Evolutionary conservation across 164 flowering plant genomes (phyloP).

Genomic region (Echeveria elegans): DNA sequence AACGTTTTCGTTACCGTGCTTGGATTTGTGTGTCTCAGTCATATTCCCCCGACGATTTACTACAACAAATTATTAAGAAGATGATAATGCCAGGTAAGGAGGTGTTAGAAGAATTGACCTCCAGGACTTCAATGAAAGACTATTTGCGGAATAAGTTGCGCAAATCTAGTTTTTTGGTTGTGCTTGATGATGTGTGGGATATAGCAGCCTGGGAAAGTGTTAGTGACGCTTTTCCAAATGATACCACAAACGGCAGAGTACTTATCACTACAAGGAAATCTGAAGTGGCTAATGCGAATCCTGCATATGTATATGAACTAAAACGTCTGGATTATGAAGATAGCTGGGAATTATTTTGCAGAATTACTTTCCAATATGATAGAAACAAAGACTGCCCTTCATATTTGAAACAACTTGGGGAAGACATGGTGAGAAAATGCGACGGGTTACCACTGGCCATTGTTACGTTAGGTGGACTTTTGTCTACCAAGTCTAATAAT

Average conservation of each 20-base stretch:
- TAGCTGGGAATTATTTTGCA: slow-evolving; percentile 16
- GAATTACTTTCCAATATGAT: background rate
- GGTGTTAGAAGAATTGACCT: background rate
- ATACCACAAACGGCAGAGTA: slow-evolving; percentile 10
- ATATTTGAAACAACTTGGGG: slow-evolving; percentile 10
- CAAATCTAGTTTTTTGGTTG: slow-evolving; percentile 12
- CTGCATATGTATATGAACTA: background rate
- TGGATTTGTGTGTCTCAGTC: slow-evolving; percentile 17
- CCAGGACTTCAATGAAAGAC: background rate
- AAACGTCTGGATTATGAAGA: slow-evolving; percentile 6
- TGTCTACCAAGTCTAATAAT: slow-evolving; percentile 12
- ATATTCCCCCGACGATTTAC: background rate
- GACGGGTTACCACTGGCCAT: slow-evolving; percentile 24
- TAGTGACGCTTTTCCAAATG: slow-evolving; percentile 9
- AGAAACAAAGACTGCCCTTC: background rate
- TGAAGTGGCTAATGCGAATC: slow-evolving; percentile 10
- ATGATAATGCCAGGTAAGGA: background rate
- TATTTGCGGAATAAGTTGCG: slow-evolving; percentile 4
- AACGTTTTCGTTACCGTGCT: slow-evolving; percentile 4
- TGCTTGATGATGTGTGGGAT: slow-evolving; percentile 18
- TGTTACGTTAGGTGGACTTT: slow-evolving; percentile 23
- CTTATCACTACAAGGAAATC: slow-evolving; percentile 17
- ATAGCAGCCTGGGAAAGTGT: slow-evolving; percentile 9
- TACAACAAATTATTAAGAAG: slow-evolving; percentile 2
- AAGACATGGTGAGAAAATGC: slow-evolving; percentile 16